phyloP scores from a whole-genome alignment of 2,329 filamentous ascomycete genomes.

The Alternaria atra region DNA sequence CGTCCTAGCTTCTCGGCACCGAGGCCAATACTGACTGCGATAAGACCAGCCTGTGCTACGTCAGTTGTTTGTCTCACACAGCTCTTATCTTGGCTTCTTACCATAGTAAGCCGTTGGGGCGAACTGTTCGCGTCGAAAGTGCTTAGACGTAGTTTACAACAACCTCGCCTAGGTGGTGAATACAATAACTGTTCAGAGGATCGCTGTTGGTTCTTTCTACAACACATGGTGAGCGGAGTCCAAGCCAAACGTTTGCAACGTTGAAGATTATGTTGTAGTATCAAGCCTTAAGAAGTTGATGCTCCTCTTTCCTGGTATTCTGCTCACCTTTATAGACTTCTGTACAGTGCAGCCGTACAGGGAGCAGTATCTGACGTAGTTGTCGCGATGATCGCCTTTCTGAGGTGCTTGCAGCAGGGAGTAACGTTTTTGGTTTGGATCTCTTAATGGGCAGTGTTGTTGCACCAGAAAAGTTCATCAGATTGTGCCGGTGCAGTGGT shows the following conservation, averaged over 20 bases:
- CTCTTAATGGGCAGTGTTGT: not conserved
- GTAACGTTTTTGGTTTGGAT: not conserved
- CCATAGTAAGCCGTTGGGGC: constrained; percentile 8
- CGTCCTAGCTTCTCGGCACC: constrained; percentile 30
- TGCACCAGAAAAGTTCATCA: not conserved
- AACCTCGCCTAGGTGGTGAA: constrained; percentile 8
- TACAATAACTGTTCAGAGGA: not conserved
- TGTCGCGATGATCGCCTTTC: not conserved
- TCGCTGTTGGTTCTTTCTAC: not conserved
- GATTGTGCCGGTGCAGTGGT: not conserved
- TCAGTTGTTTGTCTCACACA: not conserved
- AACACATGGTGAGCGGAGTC: constrained; percentile 6
- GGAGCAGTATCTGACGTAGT: not conserved
- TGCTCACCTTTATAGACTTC: not conserved
- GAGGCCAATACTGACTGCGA: constrained; percentile 31
- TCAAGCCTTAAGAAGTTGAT: not conserved
- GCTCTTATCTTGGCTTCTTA: not conserved
- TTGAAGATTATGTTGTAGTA: not conserved
- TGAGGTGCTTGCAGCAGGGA: not conserved
- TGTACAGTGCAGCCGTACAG: not conserved
- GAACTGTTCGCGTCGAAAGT: not conserved
- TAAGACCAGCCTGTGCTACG: constrained; percentile 29
- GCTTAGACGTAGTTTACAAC: constrained; percentile 3
- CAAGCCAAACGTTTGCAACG: not conserved
- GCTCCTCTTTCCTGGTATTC: not conserved